Evolutionary conservation across 176 grass and related monocot species (phyloP).

Genomic region (Eleusine coracana): DNA sequence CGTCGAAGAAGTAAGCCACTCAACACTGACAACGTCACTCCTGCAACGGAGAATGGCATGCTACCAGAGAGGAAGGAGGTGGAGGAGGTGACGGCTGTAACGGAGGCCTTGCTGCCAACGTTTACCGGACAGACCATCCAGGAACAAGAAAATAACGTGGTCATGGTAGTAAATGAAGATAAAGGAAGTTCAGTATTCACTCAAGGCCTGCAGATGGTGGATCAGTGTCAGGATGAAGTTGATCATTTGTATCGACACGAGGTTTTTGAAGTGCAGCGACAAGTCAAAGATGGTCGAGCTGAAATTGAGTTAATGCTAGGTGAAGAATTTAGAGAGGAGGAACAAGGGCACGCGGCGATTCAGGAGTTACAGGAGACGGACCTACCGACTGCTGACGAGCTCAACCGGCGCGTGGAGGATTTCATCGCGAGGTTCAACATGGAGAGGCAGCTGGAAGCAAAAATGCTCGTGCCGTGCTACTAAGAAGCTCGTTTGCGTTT

Average conservation of each 20-base stretch:
- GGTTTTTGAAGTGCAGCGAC: no score
- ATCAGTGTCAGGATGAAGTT: neutral
- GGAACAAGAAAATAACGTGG: neutral
- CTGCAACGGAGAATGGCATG: neutral
- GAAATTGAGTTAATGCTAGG: neutral
- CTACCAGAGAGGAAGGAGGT: neutral
- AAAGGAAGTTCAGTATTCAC: neutral
- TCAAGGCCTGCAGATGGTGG: neutral
- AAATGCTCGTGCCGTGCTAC: conserved; percentile 40
- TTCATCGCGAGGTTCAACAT: conserved; percentile 86
- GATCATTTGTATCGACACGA: neutral
- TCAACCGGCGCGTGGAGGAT: conserved; percentile 77
- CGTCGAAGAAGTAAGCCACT: neutral
- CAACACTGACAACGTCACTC: neutral
- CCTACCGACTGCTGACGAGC: conserved; percentile 47
- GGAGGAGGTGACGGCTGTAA: neutral
- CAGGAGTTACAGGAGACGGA: conserved; percentile 24
- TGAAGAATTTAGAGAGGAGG: neutral
- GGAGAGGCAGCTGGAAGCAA: conserved; percentile 74
- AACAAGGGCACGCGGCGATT: neutral
- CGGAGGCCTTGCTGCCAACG: neutral
- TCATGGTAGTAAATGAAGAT: neutral
- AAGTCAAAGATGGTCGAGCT: neutral
- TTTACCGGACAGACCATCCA: neutral
- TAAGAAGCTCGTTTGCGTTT: neutral